These are phyloP conservation scores for Jatropha podagrica DNA, from an alignment of 441 rosid species.

Conservation along the genomic window DNA sequence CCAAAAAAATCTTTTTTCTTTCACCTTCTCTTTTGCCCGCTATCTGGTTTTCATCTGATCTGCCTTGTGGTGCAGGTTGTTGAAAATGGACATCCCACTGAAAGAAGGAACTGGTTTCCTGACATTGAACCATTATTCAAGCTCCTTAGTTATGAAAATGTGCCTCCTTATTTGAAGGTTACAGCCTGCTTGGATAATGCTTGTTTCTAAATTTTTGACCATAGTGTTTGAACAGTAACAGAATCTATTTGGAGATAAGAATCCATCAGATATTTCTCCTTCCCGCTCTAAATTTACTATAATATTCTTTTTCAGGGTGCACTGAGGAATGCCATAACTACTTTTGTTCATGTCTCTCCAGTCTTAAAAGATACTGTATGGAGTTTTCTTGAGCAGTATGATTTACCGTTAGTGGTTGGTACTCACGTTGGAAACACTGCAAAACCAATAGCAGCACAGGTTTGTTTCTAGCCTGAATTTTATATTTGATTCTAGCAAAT, in stretches of 20 bases:
- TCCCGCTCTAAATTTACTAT: conserved; percentile 16
- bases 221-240: conserved; percentile 17
- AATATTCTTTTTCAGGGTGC: conserved; percentile 69
- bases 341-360: conserved; percentile 77
- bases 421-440: conserved; percentile 48
- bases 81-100: conserved; percentile 83
- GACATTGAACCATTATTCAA: conserved; percentile 94
- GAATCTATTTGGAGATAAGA: conserved; percentile 15
- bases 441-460: conserved; percentile 68
- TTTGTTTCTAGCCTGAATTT: conserved; percentile 30
- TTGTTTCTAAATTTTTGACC: conserved; percentile 19
- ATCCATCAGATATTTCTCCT: conserved; percentile 3
- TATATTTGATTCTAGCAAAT: conserved; percentile 14
- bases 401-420: conserved; percentile 90
- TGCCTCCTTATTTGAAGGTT: conserved; percentile 95
- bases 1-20: too few species aligned
- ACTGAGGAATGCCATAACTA: conserved; percentile 73
- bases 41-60: neutral
- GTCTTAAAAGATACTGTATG: conserved; percentile 73
- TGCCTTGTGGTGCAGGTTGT: conserved; percentile 52
- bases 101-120: conserved; percentile 90
- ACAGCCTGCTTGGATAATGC: conserved; percentile 21
- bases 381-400: conserved; percentile 94
- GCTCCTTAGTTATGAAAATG: conserved; percentile 95
- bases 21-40: too few species aligned